phyloP scores from a whole-genome alignment of 1,284 basidiomycete genomes.

The Macrocystidia cucumis region DNA sequence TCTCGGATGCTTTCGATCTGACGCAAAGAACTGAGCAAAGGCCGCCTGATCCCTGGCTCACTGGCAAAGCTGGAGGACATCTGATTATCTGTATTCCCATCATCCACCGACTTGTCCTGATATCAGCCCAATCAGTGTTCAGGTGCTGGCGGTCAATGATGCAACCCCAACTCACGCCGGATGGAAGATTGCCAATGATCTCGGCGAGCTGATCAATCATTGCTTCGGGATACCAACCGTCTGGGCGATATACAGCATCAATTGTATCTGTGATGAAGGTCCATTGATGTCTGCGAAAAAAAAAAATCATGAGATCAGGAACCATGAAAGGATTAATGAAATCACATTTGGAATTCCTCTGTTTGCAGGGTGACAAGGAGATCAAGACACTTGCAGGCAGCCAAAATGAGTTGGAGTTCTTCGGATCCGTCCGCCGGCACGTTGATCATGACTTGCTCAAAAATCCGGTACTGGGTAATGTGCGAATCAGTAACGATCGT shows the following conservation, averaged over 20 bases:
- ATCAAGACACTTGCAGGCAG: slow-evolving; percentile 93
- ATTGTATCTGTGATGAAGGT: slow-evolving; percentile 97
- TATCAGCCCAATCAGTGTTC: no score
- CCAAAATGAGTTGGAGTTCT: slow-evolving; percentile 73
- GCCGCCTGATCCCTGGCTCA: slow-evolving; percentile 52
- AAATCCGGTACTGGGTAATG: slow-evolving; percentile 58
- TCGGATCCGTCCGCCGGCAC: slow-evolving; percentile 76
- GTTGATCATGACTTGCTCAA: slow-evolving; percentile 58
- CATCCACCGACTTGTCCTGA: no score
- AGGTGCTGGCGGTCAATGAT: no score
- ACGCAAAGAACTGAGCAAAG: slow-evolving; percentile 59
- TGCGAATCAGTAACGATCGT: slow-evolving; percentile 10
- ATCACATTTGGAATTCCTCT: slow-evolving; percentile 94
- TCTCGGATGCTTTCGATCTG: slow-evolving; percentile 79
- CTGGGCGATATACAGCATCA: slow-evolving; percentile 86
- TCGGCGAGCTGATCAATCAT: slow-evolving; percentile 91
- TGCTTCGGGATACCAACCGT: slow-evolving; percentile 78
- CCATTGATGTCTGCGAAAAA: slow-evolving; percentile 85
- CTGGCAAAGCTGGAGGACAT: slow-evolving; percentile 19
- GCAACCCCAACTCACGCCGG: slow-evolving; percentile 31
- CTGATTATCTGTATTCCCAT: no score
- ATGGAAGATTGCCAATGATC: slow-evolving; percentile 59
- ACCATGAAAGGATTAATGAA: neutral
- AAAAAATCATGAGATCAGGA: slow-evolving; percentile 5
- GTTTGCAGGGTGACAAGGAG: slow-evolving; percentile 88